Evolutionary conservation across 1,284 basidiomycete species (phyloP).

Genomic region (Caloboletus firmus): DNA sequence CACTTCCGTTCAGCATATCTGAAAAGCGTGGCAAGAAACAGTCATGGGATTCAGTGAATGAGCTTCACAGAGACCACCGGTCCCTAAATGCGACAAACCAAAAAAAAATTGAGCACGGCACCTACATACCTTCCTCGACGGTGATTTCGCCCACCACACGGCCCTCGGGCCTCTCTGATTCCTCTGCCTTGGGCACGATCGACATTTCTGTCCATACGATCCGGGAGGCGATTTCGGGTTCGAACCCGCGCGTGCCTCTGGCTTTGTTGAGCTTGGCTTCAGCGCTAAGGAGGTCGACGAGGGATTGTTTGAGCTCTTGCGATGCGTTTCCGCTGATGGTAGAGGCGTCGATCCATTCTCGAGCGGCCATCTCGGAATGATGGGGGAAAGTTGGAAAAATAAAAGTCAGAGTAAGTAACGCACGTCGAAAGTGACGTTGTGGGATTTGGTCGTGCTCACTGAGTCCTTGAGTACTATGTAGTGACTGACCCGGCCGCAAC

Average conservation of each 20-base stretch:
- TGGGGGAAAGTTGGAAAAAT: too few relatives aligned
- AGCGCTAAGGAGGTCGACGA: conserved; percentile 20
- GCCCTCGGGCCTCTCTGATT: conserved; percentile 39
- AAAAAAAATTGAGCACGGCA: neutral
- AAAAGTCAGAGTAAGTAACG: neutral
- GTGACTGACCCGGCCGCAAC: too few relatives aligned
- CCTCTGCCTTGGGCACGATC: conserved; percentile 39
- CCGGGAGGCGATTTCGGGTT: conserved; percentile 22
- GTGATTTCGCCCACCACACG: conserved; percentile 46
- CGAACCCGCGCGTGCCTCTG: conserved; percentile 23
- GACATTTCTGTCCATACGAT: conserved; percentile 39
- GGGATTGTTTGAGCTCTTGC: conserved; percentile 24
- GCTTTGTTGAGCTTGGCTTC: conserved; percentile 1
- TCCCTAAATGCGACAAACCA: neutral
- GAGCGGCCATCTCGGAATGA: conserved; percentile 11
- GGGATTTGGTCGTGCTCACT: too few relatives aligned
- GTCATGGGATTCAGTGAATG: neutral
- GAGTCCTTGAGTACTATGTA: too few relatives aligned
- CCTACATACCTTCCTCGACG: conserved; percentile 43
- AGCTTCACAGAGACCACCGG: neutral
- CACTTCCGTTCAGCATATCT: conserved; percentile 48
- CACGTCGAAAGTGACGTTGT: neutral
- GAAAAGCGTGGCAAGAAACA: neutral
- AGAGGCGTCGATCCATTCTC: conserved; percentile 19
- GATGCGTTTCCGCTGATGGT: conserved; percentile 29